A percentile compares a stretch with the other conserved stretches of the same genome.
These are phyloP conservation scores for Tanozyma kutaoensis DNA, from an alignment of 805 yeast genomes.

Conservation along the genomic window DNA sequence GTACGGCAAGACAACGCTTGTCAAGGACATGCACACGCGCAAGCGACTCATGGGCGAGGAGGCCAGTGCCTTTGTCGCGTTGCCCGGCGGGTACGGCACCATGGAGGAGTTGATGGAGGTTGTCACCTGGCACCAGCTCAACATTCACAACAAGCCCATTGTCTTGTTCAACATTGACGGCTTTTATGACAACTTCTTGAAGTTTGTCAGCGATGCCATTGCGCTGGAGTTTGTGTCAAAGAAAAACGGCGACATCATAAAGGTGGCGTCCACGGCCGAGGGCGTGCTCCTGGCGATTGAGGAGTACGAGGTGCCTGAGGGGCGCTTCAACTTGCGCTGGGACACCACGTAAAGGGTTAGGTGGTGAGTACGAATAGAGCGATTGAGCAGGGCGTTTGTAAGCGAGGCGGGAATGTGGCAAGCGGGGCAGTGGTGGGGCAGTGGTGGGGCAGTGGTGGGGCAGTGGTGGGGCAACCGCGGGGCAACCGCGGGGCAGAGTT, in stretches of 20 bases:
- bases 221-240: slow-evolving; percentile 53
- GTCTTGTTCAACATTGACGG: slow-evolving; percentile 70
- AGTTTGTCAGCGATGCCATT: slow-evolving; percentile 48
- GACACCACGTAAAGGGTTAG: too few species aligned
- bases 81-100: slow-evolving; percentile 91
- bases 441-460: too few species aligned
- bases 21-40: slow-evolving; percentile 81
- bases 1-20: slow-evolving; percentile 72
- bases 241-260: slow-evolving; percentile 54
- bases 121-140: slow-evolving; percentile 83
- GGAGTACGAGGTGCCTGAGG: slow-evolving; percentile 53
- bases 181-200: slow-evolving; percentile 58
- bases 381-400: too few species aligned
- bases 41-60: slow-evolving; percentile 78
- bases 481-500: too few species aligned
- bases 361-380: too few species aligned
- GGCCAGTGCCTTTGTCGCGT: slow-evolving; percentile 76
- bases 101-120: slow-evolving; percentile 84
- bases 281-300: slow-evolving; percentile 55
- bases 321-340: slow-evolving; percentile 68
- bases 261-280: slow-evolving; percentile 53
- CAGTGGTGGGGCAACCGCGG: too few species aligned
- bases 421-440: too few species aligned
- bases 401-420: too few species aligned
- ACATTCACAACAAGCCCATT: slow-evolving; percentile 74